Conservation (phyloP, 2,329 filamentous ascomycete species). For the Trichophyton benhamiae region DNA sequence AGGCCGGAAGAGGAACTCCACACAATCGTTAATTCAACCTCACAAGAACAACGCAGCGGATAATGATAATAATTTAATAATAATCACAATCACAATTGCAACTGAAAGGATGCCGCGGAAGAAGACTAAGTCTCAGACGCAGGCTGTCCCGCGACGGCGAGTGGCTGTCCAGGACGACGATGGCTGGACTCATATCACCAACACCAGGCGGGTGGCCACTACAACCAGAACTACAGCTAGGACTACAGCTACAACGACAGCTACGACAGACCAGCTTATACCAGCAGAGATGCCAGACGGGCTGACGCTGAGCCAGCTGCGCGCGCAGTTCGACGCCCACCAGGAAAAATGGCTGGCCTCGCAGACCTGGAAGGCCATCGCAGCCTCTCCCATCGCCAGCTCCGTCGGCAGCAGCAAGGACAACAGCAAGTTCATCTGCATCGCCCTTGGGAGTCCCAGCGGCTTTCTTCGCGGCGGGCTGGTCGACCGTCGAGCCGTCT, state of each 20-base stretch:
- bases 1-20: background rate
- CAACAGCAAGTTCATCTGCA: constrained; percentile 24
- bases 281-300: constrained; percentile 28
- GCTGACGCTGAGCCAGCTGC: constrained; percentile 23
- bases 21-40: background rate
- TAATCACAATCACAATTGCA: background rate
- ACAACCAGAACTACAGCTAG: background rate
- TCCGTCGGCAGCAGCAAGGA: constrained; percentile 2
- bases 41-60: background rate
- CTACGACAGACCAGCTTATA: constrained; percentile 13
- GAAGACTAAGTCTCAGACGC: background rate
- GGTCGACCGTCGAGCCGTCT: constrained; percentile 31
- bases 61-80: too few species aligned
- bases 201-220: constrained; percentile 5
- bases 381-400: background rate
- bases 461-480: constrained; percentile 32
- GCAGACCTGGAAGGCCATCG: constrained; percentile 18
- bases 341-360: constrained; percentile 22
- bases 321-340: constrained; percentile 21
- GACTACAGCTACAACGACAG: background rate
- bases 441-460: constrained; percentile 32
- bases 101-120: background rate
- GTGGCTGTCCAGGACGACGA: constrained; percentile 25
- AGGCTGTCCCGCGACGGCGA: constrained; percentile 15
- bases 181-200: constrained; percentile 31